These are phyloP conservation scores for Ustilago trichophora DNA, from an alignment of 1,284 basidiomycete species.

Conservation along the genomic window DNA sequence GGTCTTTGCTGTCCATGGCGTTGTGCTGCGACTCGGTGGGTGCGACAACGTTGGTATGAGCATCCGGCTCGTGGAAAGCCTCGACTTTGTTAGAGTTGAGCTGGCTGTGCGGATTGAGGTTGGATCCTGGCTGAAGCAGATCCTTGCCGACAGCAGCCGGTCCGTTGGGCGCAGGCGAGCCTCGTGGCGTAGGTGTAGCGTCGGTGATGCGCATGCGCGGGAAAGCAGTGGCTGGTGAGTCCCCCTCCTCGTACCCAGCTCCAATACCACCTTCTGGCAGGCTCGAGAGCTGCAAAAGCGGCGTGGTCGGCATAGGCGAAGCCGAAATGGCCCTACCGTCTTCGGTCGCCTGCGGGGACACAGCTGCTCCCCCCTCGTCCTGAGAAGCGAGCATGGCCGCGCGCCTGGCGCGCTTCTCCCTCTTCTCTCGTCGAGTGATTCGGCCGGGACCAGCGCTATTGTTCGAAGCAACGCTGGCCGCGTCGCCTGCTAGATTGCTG, in stretches of 20 bases:
- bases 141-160: slow-evolving; percentile 27
- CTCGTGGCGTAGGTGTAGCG: slow-evolving; percentile 52
- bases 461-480: slow-evolving; percentile 34
- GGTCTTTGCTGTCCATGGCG: slow-evolving; percentile 10
- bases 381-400: slow-evolving; percentile 34
- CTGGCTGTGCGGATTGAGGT: slow-evolving; percentile 16
- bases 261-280: slow-evolving; percentile 22
- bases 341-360: slow-evolving; percentile 9
- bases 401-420: slow-evolving; percentile 48
- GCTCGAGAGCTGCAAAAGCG: slow-evolving; percentile 23
- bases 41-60: too few relatives aligned
- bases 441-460: slow-evolving; percentile 46
- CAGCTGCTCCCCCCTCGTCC: slow-evolving; percentile 14
- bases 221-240: slow-evolving; percentile 53
- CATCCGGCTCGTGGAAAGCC: neutral
- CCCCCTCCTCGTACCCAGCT: slow-evolving; percentile 20
- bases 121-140: slow-evolving; percentile 23
- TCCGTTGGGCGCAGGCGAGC: slow-evolving; percentile 44
- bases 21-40: neutral
- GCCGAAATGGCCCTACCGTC: slow-evolving; percentile 15
- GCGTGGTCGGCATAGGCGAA: slow-evolving; percentile 34
- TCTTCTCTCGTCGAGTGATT: slow-evolving; percentile 57
- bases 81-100: neutral
- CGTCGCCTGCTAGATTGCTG: slow-evolving; percentile 19
- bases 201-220: slow-evolving; percentile 58